A percentile compares a stretch with the other conserved stretches of the same genome.
Conservation (phyloP, 2,329 filamentous ascomycete genomes). For the Colletotrichum sp. region DNA sequence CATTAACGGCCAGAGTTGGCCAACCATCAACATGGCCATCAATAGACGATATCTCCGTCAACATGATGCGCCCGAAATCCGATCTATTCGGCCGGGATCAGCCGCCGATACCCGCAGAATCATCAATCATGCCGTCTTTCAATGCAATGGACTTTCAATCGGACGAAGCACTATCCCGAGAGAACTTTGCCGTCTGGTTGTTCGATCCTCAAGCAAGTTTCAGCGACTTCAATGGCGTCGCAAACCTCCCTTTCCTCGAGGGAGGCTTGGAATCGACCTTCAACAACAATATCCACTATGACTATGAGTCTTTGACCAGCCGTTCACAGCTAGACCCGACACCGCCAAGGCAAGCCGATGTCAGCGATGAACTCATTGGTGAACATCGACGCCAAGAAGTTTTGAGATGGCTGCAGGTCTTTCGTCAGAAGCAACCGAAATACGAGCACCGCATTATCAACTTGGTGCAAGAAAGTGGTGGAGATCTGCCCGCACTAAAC, state of each 20-base stretch:
- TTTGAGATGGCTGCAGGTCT: conserved; percentile 46
- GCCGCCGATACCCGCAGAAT: conserved; percentile 33
- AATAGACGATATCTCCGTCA: conserved; percentile 37
- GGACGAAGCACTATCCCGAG: conserved; percentile 40
- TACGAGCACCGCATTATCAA: conserved; percentile 31
- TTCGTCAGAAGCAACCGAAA: conserved; percentile 48
- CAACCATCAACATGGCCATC: conserved; percentile 36
- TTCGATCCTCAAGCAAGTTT: conserved; percentile 51
- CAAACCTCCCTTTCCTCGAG: conserved; percentile 52
- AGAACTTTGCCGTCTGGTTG: conserved; percentile 57
- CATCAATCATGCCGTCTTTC: conserved; percentile 36
- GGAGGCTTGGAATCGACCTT: conserved; percentile 56
- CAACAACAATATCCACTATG: conserved; percentile 56
- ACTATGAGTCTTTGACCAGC: conserved; percentile 55
- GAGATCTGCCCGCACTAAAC: conserved; percentile 61
- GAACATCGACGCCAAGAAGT: conserved; percentile 52
- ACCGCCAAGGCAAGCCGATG: conserved; percentile 42
- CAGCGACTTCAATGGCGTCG: conserved; percentile 44
- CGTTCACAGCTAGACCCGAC: conserved; percentile 50
- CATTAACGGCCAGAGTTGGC: conserved; percentile 21
- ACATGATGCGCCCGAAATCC: conserved; percentile 42
- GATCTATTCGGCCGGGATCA: conserved; percentile 40
- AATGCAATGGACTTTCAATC: conserved; percentile 34
- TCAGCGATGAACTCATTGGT: conserved; percentile 48
- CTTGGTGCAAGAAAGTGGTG: conserved; percentile 40